Evolutionary conservation across 179 eudicot genomes (phyloP).

Genomic region (Beta macrorhiza): DNA sequence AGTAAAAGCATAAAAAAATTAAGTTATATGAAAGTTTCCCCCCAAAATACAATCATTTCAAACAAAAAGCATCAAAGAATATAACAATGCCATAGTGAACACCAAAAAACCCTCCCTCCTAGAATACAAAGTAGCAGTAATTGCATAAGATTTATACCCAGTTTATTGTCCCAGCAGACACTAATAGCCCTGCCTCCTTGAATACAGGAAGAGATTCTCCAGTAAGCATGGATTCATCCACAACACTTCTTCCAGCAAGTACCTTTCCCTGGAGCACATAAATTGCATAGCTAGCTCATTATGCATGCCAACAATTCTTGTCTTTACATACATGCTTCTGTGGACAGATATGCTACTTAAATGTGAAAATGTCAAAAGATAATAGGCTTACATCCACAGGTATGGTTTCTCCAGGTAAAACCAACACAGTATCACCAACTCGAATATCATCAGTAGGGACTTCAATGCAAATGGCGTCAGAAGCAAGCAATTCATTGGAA

Average conservation of each 20-base stretch:
- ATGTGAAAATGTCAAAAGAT: background rate
- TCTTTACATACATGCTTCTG: background rate
- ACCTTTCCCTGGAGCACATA: slow-evolving; percentile 65
- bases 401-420: slow-evolving; percentile 94
- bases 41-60: background rate
- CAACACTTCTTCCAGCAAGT: slow-evolving; percentile 93
- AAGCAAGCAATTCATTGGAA: slow-evolving; percentile 51
- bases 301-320: slow-evolving; percentile 2
- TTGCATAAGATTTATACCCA: slow-evolving; percentile 53
- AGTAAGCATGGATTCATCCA: slow-evolving; percentile 98
- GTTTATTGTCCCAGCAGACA: slow-evolving; percentile 91
- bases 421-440: slow-evolving; percentile 78
- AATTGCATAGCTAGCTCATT: slow-evolving; percentile 17
- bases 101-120: too few species aligned
- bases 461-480: slow-evolving; percentile 82
- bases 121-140: background rate
- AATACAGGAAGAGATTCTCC: slow-evolving; percentile 96
- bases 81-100: background rate
- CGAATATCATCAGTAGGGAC: slow-evolving; percentile 89
- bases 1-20: background rate
- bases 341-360: slow-evolving; percentile 3
- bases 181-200: slow-evolving; percentile 71
- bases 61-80: slow-evolving; percentile 12
- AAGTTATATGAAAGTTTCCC: background rate
- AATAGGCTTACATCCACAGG: slow-evolving; percentile 80